Evolutionary conservation across 2,329 filamentous ascomycete genomes (phyloP).

Genomic region (Mycocentrospora acerina): DNA sequence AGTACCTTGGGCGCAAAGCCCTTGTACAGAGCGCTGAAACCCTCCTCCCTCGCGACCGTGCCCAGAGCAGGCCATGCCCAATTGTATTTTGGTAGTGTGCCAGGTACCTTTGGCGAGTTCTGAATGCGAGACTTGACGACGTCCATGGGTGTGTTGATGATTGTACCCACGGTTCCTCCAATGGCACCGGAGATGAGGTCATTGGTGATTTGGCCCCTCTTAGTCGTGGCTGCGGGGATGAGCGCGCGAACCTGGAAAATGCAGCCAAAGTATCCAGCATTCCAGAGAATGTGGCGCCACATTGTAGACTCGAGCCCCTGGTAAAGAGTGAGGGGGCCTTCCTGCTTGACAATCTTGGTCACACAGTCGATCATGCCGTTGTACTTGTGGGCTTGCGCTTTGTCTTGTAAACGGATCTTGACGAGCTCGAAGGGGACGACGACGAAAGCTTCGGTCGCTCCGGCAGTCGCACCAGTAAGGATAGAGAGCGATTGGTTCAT

Average conservation of each 20-base stretch:
- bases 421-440: constrained; percentile 98
- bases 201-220: constrained; percentile 79
- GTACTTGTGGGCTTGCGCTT: constrained; percentile 87
- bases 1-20: constrained; percentile 96
- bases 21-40: constrained; percentile 91
- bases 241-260: constrained; percentile 94
- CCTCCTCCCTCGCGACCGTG: constrained; percentile 90
- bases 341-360: constrained; percentile 76
- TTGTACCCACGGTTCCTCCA: constrained; percentile 87
- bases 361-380: constrained; percentile 79
- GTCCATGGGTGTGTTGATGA: constrained; percentile 94
- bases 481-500: constrained; percentile 92
- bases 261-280: constrained; percentile 94
- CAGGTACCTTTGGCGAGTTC: constrained; percentile 83
- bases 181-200: constrained; percentile 84
- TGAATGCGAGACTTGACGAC: constrained; percentile 98
- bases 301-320: constrained; percentile 95
- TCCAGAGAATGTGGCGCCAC: constrained; percentile 95
- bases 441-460: constrained; percentile 93
- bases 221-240: constrained; percentile 77
- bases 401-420: constrained; percentile 97
- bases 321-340: constrained; percentile 87
- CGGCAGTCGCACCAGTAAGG: constrained; percentile 89
- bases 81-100: constrained; percentile 90
- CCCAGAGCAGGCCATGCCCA: constrained; percentile 90